These are phyloP conservation scores for Acacia melanoxylon DNA, from an alignment of 306 rosid species.

Conservation along the genomic window DNA sequence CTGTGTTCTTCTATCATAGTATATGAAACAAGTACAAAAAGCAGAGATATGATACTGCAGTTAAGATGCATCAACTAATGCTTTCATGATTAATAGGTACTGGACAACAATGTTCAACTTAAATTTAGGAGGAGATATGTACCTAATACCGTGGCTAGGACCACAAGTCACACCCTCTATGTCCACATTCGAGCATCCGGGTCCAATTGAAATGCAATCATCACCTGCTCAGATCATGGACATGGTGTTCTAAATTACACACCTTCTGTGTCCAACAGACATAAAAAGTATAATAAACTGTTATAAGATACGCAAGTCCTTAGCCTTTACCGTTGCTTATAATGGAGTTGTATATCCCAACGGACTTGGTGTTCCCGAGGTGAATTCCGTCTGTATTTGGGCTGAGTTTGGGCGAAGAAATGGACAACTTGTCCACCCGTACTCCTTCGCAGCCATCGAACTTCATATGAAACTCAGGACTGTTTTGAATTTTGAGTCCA, in stretches of 20 bases:
- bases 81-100: slow-evolving; percentile 18
- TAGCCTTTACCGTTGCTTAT: slow-evolving; percentile 73
- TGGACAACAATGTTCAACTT: slow-evolving; percentile 1
- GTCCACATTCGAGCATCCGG: slow-evolving; percentile 79
- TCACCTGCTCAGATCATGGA: slow-evolving; percentile 58
- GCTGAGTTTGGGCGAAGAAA: slow-evolving; percentile 90
- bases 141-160: slow-evolving; percentile 98
- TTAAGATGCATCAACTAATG: not conserved
- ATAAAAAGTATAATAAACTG: not conserved
- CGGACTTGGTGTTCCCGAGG: slow-evolving; percentile 63
- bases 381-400: slow-evolving; percentile 98
- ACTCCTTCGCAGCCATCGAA: slow-evolving; percentile 93
- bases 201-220: slow-evolving; percentile 93
- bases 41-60: not conserved
- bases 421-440: slow-evolving; percentile 55
- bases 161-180: slow-evolving; percentile 87
- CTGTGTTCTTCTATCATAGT: not conserved
- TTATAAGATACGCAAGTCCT: not conserved
- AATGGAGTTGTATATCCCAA: slow-evolving; percentile 68
- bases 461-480: slow-evolving; percentile 89
- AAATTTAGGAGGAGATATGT: slow-evolving; percentile 21
- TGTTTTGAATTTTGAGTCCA: slow-evolving; percentile 68
- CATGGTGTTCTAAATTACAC: not conserved
- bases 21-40: not conserved
- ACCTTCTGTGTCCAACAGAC: not conserved